Evolutionary conservation across 2,329 filamentous ascomycete species (phyloP), one percentile per base, ranked within the genome.

Genomic region (Fusarium sp.): DNA sequence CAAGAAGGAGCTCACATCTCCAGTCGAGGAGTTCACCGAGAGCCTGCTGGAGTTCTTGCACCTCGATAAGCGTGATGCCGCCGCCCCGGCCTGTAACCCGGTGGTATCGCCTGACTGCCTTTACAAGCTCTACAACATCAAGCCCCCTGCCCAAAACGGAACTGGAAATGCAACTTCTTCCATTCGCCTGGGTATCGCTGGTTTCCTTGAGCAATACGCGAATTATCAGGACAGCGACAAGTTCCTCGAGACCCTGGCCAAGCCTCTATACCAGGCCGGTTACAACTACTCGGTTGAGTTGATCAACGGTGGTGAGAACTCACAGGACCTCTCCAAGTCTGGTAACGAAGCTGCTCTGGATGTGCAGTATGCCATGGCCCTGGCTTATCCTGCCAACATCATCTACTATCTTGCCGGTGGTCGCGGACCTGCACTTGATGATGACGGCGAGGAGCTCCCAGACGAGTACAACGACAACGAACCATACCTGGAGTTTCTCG

Each of bases 401-500:
- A 79, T 75, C 3, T 87, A 83, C 71, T 85, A 84, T 65, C 78
- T 81, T 3, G 82, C 82, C 0, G 84, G 81, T 6, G 85, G 85
- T 1, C 79, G 82, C 3, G 84, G 82, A 12, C 77, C 74, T 6
- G 80, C 84, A 63, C 73, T 87, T 8, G 78, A 80, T 63, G 69
- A 78, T 6, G 59, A 80, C 11, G 82, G 84, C n/a, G 71, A 78
- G 3, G 60, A 78, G 1, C 46, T 82, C 4, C 62, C 76, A 1
- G 73, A 71, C 5, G 70, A 76, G 3, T 67, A 73, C 5, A 74
- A 75, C 52, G 76, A 82, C 64, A 90, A 90, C 73, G 88, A 90
- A 76, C 88, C 88, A 0, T 90, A 87, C 66, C 77, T 90, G 6
- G 83, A 86, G 39, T 85, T 87, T 68, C 78, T 89, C 13, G 79